Base-by-base conservation (phyloP, 306 rosid species). In the Gastrolobium villosum region DNA sequence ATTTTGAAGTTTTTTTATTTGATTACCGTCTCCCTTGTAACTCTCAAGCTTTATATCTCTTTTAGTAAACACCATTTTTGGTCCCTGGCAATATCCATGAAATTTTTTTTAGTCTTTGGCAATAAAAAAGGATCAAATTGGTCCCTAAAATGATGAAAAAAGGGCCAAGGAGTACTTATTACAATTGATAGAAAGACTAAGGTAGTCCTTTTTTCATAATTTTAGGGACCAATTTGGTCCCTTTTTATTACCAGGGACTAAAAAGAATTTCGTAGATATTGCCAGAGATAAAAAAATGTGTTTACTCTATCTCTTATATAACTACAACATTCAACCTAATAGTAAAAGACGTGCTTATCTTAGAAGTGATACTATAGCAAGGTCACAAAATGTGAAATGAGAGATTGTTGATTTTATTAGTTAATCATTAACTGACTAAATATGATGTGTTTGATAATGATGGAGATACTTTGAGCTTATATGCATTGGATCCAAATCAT, bases 401-500 rank as follows among this genome's bases (percentile, higher is more conserved):
- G 48, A 70, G 75, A 70, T 70, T 70, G 49, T 34, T 70, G 49
- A 20, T 15, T n/a, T 70, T 34, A 14, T 49, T 15, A 45, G 41
- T 40, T 70, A 35, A 70, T 70, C 36, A 70, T 49, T 9, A 20
- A 49, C 15, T 9, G 64, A 54, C 37, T 35, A 57, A 57, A 44
- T 36, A 43, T 6, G 46, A 45, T 45, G 36, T 2, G 11, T 32
- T 74, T 45, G 60, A 59, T 61, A 60, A 5, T 44, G 59, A 59
- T 44, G 45, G 36, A 31, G 48, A 41, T 13, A 30, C 0, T 13
- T 37, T 35, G 40, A 71, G 30, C 37, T 71, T 54, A 39, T 37
- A 70, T 72, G 40, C 55, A 44, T 40, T 45, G 45, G 69, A 74
- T 43, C 78, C 55, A 73, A 41, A 41, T 73, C 28, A 30, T 57